Conservation (phyloP, 2,329 filamentous ascomycete species). For the Myriosclerotinia curreyana region DNA sequence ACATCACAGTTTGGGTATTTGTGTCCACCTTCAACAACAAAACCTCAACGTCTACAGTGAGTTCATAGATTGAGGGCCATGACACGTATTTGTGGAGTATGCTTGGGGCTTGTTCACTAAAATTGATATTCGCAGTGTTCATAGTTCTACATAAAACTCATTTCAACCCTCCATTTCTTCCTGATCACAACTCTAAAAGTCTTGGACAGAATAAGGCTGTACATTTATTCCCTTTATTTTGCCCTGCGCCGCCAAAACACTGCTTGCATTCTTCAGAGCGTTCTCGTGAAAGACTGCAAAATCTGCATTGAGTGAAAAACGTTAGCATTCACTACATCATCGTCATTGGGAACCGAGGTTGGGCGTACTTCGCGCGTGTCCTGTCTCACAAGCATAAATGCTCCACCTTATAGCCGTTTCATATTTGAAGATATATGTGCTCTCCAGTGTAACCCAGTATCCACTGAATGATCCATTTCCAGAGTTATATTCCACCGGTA, state of each 20-base stretch:
- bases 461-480: constrained; percentile 6
- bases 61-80: background rate
- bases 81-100: background rate
- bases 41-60: background rate
- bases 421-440: constrained; percentile 16
- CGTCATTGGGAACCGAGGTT: background rate
- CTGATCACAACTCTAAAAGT: background rate
- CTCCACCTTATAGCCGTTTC: constrained; percentile 15
- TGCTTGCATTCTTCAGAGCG: constrained; percentile 10
- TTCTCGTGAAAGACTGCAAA: constrained; percentile 17
- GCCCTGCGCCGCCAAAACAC: constrained; percentile 7
- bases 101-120: too few species aligned
- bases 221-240: constrained; percentile 5
- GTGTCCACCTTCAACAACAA: background rate
- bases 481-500: constrained; percentile 8
- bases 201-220: constrained; percentile 7
- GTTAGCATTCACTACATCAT: background rate
- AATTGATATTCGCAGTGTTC: background rate
- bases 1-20: too few species aligned
- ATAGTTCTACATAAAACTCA: background rate
- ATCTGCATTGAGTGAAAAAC: background rate
- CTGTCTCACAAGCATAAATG: constrained; percentile 15
- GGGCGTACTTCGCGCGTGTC: constrained; percentile 8
- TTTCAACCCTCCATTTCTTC: background rate
- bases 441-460: constrained; percentile 15